Conservation (phyloP, 345 rosid species). For the Kernera saxatilis region DNA sequence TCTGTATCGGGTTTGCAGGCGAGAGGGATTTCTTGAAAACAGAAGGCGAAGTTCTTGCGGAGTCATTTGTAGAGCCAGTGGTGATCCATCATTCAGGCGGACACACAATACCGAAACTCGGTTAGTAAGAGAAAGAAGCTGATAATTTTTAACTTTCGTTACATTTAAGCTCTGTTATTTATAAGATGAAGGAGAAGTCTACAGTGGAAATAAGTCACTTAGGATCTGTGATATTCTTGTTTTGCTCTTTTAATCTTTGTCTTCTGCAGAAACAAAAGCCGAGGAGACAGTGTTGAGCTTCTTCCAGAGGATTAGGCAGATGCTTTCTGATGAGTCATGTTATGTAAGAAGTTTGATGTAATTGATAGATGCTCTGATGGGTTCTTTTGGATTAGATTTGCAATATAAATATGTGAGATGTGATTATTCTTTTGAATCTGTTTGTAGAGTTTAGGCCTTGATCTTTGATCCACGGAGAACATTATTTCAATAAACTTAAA, state of each 20-base stretch:
- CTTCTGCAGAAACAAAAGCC: constrained; percentile 26
- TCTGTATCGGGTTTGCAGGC: constrained; percentile 32
- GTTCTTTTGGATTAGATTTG: not conserved
- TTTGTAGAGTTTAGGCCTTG: not conserved
- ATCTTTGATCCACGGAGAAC: not conserved
- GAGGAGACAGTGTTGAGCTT: constrained; percentile 30
- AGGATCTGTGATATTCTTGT: not conserved
- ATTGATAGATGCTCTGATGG: not conserved
- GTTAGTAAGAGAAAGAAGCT: constrained; percentile 22
- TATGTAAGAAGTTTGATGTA: constrained; percentile 19
- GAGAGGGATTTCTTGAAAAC: constrained; percentile 44
- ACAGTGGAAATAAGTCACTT: not conserved
- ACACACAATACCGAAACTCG: constrained; percentile 46
- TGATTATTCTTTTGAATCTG: not conserved
- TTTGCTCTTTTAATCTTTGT: not conserved
- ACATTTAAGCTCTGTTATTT: not conserved
- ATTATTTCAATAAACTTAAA: not conserved
- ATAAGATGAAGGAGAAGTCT: not conserved
- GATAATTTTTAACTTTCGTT: not conserved
- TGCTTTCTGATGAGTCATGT: constrained; percentile 15
- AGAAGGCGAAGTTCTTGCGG: constrained; percentile 31
- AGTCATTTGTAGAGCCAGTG: constrained; percentile 48
- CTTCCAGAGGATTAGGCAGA: constrained; percentile 27
- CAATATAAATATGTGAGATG: not conserved
- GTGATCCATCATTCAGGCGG: constrained; percentile 49